A percentile compares a stretch with the other conserved stretches of the same genome.
Conservation (phyloP, 1,284 basidiomycete species). For the Erythrobasidium hasegawianum region DNA sequence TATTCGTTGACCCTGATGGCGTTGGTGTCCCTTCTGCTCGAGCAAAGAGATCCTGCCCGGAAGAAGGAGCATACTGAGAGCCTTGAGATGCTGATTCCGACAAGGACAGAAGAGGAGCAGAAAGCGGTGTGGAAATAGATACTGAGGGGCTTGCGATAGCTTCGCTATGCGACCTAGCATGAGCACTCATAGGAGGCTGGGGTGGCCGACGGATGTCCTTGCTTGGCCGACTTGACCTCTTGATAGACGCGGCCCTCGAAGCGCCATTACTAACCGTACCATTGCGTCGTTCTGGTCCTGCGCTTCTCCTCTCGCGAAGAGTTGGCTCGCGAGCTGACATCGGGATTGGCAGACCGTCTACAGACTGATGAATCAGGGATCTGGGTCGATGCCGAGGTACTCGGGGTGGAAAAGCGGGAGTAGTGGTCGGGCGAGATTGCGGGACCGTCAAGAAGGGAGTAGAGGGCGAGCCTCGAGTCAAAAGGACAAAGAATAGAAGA, state of each 20-base stretch:
- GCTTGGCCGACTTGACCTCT: not conserved
- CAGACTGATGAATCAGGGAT: constrained; percentile 14
- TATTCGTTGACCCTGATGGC: no score
- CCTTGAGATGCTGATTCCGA: no score
- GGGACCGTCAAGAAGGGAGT: constrained; percentile 36
- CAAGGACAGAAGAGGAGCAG: no score
- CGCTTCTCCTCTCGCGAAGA: constrained; percentile 16
- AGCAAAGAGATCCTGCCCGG: no score
- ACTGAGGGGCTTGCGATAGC: no score
- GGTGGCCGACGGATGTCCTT: no score
- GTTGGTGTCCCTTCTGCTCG: no score
- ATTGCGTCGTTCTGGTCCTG: constrained; percentile 6
- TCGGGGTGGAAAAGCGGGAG: constrained; percentile 10
- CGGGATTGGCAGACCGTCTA: not conserved
- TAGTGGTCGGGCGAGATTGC: not conserved
- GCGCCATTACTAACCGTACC: not conserved
- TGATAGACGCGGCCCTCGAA: constrained; percentile 14
- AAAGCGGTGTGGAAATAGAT: no score
- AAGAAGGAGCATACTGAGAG: no score
- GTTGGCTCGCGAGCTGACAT: not conserved
- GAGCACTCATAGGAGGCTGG: no score
- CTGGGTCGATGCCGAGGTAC: constrained; percentile 12
- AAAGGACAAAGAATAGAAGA: constrained; percentile 73
- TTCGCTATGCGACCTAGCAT: no score
- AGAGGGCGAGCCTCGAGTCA: constrained; percentile 67